phyloP scores from a whole-genome alignment of 2,329 filamentous ascomycete genomes.

The Bisporella sp. region DNA sequence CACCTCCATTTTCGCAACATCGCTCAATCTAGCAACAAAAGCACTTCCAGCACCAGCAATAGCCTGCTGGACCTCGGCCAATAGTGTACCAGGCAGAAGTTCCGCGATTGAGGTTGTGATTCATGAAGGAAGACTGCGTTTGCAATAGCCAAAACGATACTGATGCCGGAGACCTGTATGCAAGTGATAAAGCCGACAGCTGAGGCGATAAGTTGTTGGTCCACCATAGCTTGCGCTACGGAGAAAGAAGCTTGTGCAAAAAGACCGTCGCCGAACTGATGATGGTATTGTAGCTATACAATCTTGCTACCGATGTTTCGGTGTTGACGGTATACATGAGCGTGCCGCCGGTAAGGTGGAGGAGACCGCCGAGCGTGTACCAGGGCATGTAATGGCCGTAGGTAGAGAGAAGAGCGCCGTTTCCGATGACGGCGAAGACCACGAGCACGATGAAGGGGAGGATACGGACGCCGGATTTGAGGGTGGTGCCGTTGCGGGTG shows the following conservation, averaged over 20 bases:
- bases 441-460: conserved; percentile 31
- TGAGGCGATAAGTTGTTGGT: conserved; percentile 19
- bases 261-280: conserved; percentile 32
- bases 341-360: conserved; percentile 29
- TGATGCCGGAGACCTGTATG: conserved; percentile 26
- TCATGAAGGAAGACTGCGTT: conserved; percentile 30
- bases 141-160: conserved; percentile 28
- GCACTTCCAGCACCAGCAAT: conserved; percentile 13
- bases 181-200: conserved; percentile 30
- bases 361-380: conserved; percentile 29
- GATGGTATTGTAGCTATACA: conserved; percentile 32
- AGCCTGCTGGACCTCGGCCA: conserved; percentile 16
- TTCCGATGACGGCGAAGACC: conserved; percentile 27
- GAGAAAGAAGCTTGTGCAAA: conserved; percentile 28
- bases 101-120: conserved; percentile 19
- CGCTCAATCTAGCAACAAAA: conserved; percentile 1
- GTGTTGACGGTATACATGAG: conserved; percentile 26
- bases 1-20: not conserved
- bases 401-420: conserved; percentile 27
- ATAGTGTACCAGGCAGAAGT: conserved; percentile 16
- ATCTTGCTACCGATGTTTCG: conserved; percentile 16
- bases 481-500: conserved; percentile 39
- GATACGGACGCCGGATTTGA: conserved; percentile 34
- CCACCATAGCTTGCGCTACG: conserved; percentile 28
- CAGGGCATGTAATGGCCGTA: conserved; percentile 34